phyloP scores from a whole-genome alignment of 768 basidiomycete genomes.

The Pilatotrama ljubarskyi region DNA sequence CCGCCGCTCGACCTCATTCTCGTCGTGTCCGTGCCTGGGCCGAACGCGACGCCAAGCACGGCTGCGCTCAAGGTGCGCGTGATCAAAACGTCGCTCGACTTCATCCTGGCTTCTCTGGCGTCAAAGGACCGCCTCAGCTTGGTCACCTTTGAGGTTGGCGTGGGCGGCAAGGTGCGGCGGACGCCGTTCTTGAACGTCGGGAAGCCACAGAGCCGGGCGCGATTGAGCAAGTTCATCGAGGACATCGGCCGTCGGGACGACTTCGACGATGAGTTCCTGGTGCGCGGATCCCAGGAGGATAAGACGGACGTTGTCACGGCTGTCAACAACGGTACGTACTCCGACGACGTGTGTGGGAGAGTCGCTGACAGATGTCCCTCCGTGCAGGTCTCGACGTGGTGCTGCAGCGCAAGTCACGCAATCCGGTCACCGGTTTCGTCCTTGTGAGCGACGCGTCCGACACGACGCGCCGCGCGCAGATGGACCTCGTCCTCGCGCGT shows the following conservation, averaged over 20 bases:
- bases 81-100: slow-evolving; percentile 86
- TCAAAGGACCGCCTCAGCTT: slow-evolving; percentile 81
- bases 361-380: background rate
- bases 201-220: slow-evolving; percentile 62
- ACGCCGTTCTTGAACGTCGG: slow-evolving; percentile 89
- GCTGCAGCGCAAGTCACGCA: slow-evolving; percentile 89
- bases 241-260: slow-evolving; percentile 51
- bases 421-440: slow-evolving; percentile 88
- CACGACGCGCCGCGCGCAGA: slow-evolving; percentile 89
- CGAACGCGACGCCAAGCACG: slow-evolving; percentile 69
- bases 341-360: background rate
- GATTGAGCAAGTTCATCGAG: slow-evolving; percentile 79
- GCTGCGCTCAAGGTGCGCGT: slow-evolving; percentile 87
- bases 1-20: slow-evolving; percentile 91
- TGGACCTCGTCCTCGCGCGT: slow-evolving; percentile 96
- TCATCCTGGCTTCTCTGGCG: slow-evolving; percentile 75
- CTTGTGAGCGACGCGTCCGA: slow-evolving; percentile 93
- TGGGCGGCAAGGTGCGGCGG: slow-evolving; percentile 79
- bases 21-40: slow-evolving; percentile 83
- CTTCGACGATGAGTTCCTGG: slow-evolving; percentile 62
- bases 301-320: slow-evolving; percentile 97
- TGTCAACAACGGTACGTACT: slow-evolving; percentile 80
- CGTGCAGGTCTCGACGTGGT: slow-evolving; percentile 93
- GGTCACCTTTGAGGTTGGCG: slow-evolving; percentile 91
- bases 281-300: slow-evolving; percentile 81